These are phyloP conservation scores for Leccinum griseonigrum DNA, from an alignment of 1,284 basidiomycete genomes.

Conservation along the genomic window DNA sequence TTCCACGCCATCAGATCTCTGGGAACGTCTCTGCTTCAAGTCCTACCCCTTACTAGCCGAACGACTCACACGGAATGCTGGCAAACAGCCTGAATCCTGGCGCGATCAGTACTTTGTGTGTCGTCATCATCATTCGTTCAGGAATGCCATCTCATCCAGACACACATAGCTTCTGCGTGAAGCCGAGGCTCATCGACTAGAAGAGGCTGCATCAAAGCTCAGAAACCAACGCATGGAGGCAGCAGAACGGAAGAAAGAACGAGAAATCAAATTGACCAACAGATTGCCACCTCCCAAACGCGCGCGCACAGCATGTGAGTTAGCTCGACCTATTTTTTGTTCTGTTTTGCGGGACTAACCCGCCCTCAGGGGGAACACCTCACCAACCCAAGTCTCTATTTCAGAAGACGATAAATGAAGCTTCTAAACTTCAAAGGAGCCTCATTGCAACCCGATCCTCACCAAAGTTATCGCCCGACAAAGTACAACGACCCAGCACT, in stretches of 20 bases:
- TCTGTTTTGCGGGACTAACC: conserved; percentile 9
- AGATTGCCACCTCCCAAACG: conserved; percentile 62
- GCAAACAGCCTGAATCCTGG: conserved; percentile 59
- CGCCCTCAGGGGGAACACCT: conserved; percentile 44
- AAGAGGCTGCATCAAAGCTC: conserved; percentile 56
- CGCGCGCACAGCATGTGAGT: conserved; percentile 53
- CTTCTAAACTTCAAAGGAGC: conserved; percentile 62
- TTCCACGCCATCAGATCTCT: conserved; percentile 51
- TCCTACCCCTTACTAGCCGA: conserved; percentile 53
- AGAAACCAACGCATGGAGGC: conserved; percentile 63
- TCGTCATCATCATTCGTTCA: neutral
- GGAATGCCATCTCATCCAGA: conserved; percentile 8
- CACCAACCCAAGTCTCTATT: conserved; percentile 64
- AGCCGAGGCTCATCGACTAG: conserved; percentile 57
- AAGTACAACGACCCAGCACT: conserved; percentile 39
- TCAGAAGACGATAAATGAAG: conserved; percentile 70
- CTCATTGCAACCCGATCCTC: conserved; percentile 52
- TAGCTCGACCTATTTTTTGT: conserved; percentile 21
- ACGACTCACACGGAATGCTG: conserved; percentile 25
- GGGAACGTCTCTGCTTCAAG: conserved; percentile 62
- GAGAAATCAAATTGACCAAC: conserved; percentile 70
- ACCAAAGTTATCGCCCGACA: conserved; percentile 48
- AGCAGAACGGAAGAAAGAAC: conserved; percentile 68
- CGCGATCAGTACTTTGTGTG: conserved; percentile 66
- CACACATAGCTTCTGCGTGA: conserved; percentile 47